These are phyloP conservation scores for Cercophora scortea DNA, from an alignment of 495 filamentous ascomycete genomes.

Conservation along the genomic window DNA sequence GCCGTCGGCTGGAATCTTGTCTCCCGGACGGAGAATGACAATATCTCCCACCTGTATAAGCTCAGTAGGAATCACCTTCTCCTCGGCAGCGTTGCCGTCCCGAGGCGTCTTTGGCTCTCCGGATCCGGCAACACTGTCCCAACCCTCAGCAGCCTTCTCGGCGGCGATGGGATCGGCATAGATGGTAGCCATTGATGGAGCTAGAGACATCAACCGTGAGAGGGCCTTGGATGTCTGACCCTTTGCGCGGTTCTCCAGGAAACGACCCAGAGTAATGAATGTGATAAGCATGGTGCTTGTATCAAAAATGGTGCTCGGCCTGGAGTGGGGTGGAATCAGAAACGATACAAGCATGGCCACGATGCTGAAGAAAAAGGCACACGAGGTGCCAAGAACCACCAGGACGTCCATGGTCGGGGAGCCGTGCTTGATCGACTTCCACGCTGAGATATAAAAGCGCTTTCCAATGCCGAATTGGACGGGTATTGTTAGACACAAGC, in stretches of 20 bases:
- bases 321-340: conserved; percentile 56
- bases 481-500: conserved; percentile 75
- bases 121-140: conserved; percentile 39
- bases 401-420: conserved; percentile 97
- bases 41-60: conserved; percentile 92
- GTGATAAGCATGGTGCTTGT: conserved; percentile 99
- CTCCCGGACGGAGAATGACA: conserved; percentile 85
- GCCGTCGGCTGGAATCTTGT: conserved; percentile 95
- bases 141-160: conserved; percentile 77
- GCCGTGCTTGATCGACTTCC: conserved; percentile 77
- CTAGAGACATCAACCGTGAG: conserved; percentile 89
- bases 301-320: conserved; percentile 86
- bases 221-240: conserved; percentile 94
- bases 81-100: conserved; percentile 58
- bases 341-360: conserved; percentile 82
- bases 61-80: conserved; percentile 83
- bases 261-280: conserved; percentile 87
- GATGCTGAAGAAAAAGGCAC: conserved; percentile 96
- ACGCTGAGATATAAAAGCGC: conserved; percentile 88
- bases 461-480: conserved; percentile 95
- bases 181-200: conserved; percentile 94
- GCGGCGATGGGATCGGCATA: conserved; percentile 95
- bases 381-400: conserved; percentile 86
- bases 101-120: conserved; percentile 37
- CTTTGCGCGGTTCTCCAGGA: conserved; percentile 91